Percentiles rank a stretch among this genome's conserved stretches.
Evolutionary conservation across 108 stramenopile genomes (phyloP).

Genomic region (Parmales sp.): DNA sequence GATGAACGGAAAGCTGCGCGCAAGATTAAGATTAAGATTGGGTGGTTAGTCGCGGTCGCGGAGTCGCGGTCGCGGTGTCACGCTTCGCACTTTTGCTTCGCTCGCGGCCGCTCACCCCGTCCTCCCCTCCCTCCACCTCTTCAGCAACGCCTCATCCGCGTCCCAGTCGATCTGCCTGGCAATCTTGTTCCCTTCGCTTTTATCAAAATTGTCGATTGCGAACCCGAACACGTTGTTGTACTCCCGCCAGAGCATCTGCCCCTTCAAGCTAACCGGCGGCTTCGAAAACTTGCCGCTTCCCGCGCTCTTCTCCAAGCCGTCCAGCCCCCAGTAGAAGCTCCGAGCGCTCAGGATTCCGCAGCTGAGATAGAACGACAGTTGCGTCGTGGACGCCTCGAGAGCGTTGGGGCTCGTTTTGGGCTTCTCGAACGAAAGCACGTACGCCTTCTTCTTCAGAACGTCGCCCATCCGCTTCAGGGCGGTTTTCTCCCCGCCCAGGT

Average conservation of each 20-base stretch:
- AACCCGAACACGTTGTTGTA: conserved; percentile 28
- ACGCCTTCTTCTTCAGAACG: conserved; percentile 24
- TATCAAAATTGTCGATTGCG: conserved; percentile 43
- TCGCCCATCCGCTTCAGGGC: conserved; percentile 21
- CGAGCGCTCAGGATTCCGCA: conserved; percentile 46
- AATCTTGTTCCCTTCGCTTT: conserved; percentile 67
- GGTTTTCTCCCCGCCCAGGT: conserved; percentile 36
- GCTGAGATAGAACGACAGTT: conserved; percentile 39
- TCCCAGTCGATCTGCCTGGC: conserved; percentile 76
- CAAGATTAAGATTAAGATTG: too few species aligned
- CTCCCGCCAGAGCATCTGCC: conserved; percentile 89
- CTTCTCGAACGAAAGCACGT: conserved; percentile 85
- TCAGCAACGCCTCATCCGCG: conserved; percentile 49
- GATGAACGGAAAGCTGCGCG: conserved; percentile 91
- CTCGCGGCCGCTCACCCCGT: too few species aligned
- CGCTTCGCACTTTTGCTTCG: too few species aligned
- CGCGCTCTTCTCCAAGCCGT: conserved; percentile 19
- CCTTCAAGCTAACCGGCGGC: conserved; percentile 87
- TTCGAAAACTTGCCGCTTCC: conserved; percentile 38
- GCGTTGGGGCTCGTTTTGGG: conserved; percentile 82
- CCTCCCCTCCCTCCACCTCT: conserved; percentile 73
- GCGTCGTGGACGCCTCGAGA: conserved; percentile 65
- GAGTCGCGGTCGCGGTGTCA: too few species aligned
- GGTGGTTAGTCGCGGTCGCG: too few species aligned
- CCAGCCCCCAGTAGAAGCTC: conserved; percentile 34